Conservation (phyloP, 2,329 filamentous ascomycete species). For the Pleoardoris graminearum region DNA sequence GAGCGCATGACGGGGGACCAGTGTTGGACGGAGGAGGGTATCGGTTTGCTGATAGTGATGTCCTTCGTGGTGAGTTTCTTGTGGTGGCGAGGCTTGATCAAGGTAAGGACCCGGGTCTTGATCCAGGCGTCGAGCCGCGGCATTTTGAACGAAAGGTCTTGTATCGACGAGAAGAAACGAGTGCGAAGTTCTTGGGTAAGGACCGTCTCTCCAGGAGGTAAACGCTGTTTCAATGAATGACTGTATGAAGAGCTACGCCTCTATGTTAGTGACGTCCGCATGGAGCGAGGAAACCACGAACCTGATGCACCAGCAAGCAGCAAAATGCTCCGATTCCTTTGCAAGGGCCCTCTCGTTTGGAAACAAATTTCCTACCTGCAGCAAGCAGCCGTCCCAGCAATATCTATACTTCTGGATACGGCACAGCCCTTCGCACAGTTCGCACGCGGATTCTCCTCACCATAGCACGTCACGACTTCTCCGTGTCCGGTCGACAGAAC, state of each 20-base stretch:
- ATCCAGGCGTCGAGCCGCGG: conserved; percentile 17
- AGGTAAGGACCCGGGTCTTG: conserved; percentile 11
- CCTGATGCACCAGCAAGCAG: conserved; percentile 6
- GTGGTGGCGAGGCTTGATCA: conserved; percentile 4
- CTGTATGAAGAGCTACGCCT: not conserved
- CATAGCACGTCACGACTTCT: not conserved
- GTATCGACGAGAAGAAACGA: not conserved
- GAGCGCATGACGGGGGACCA: conserved; percentile 5
- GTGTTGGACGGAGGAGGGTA: conserved; percentile 6
- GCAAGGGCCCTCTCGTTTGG: too few species aligned
- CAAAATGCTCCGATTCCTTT: too few species aligned
- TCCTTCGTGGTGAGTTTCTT: conserved; percentile 12
- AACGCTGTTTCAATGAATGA: not conserved
- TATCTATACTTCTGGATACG: conserved; percentile 4
- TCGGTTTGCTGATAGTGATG: conserved; percentile 11
- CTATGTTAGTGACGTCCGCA: not conserved
- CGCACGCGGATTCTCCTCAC: not conserved
- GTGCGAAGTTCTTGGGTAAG: not conserved
- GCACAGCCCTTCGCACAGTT: conserved; percentile 1
- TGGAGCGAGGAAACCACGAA: not conserved
- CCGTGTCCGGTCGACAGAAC: not conserved
- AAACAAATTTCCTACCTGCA: conserved; percentile 7
- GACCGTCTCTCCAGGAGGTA: conserved; percentile 4
- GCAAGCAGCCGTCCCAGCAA: not conserved
- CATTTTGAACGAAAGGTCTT: conserved; percentile 6